phyloP scores from a whole-genome alignment of 306 rosid species.

The Oemleria cerasiformis region DNA sequence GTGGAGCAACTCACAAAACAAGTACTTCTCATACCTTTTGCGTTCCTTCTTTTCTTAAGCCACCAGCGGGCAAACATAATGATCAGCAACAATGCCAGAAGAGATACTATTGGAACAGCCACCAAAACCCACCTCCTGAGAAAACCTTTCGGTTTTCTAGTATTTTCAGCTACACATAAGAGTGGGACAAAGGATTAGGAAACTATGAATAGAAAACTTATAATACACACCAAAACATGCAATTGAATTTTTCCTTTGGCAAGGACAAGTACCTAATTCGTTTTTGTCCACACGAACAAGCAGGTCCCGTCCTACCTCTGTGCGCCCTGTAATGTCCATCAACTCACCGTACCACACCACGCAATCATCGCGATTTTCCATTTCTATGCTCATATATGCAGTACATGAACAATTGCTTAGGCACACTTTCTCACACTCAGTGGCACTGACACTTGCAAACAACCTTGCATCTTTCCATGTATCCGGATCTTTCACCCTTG shows the following conservation, averaged over 20 bases:
- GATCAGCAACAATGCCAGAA: not conserved
- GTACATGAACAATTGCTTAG: slow-evolving; percentile 47
- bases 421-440: slow-evolving; percentile 39
- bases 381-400: slow-evolving; percentile 35
- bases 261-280: slow-evolving; percentile 16
- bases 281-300: slow-evolving; percentile 39
- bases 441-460: slow-evolving; percentile 7
- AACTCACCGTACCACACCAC: slow-evolving; percentile 44
- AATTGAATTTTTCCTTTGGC: not conserved
- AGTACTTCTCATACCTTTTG: slow-evolving; percentile 16
- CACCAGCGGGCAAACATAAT: slow-evolving; percentile 4
- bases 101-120: not conserved
- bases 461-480: slow-evolving; percentile 29
- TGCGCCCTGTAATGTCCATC: slow-evolving; percentile 36
- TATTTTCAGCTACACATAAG: not conserved
- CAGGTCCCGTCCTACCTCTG: slow-evolving; percentile 36
- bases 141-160: slow-evolving; percentile 2
- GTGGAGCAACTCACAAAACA: not conserved
- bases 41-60: slow-evolving; percentile 1
- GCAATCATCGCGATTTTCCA: slow-evolving; percentile 34
- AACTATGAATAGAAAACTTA: not conserved
- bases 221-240: not conserved
- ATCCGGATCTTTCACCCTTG: slow-evolving; percentile 43
- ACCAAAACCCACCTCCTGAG: not conserved
- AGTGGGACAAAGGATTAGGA: not conserved